These are phyloP conservation scores for Aspergillus phoenicis DNA, from an alignment of 2,329 filamentous ascomycete genomes.

Conservation along the genomic window DNA sequence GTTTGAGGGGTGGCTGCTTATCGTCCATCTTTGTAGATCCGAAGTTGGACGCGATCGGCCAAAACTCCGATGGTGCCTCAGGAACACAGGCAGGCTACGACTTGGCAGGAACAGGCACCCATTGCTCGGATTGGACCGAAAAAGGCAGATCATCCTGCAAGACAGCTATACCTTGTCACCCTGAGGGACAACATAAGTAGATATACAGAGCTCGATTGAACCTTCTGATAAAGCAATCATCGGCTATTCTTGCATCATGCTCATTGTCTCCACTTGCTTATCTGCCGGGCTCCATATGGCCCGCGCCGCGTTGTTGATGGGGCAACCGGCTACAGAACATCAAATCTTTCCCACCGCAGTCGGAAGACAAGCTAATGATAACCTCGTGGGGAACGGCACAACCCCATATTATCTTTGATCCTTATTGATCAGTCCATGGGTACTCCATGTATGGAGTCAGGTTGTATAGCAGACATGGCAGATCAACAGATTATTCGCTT, in stretches of 20 bases:
- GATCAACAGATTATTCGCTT: slow-evolving; percentile 28
- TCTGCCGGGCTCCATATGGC: neutral
- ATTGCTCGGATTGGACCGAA: neutral
- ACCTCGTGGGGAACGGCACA: neutral
- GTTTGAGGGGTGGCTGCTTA: neutral
- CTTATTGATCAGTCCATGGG: neutral
- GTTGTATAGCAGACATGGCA: slow-evolving; percentile 26
- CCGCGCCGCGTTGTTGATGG: slow-evolving; percentile 18
- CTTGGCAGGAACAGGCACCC: neutral
- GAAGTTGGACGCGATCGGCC: neutral
- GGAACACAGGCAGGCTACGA: neutral
- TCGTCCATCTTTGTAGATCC: neutral
- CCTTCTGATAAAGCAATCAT: neutral
- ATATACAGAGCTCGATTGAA: neutral
- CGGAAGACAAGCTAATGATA: neutral
- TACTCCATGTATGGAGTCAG: neutral
- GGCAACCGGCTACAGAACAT: slow-evolving; percentile 22
- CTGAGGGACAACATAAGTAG: neutral
- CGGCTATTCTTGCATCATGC: neutral
- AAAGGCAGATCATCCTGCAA: neutral
- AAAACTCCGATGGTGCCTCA: slow-evolving; percentile 1
- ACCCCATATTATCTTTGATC: neutral
- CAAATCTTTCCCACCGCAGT: slow-evolving; percentile 4
- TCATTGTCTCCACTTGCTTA: neutral
- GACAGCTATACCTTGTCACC: neutral